Evolutionary conservation across 2,329 filamentous ascomycete genomes (phyloP), one percentile per base, ranked within the genome.

Genomic region (Microcyclosporella mali): DNA sequence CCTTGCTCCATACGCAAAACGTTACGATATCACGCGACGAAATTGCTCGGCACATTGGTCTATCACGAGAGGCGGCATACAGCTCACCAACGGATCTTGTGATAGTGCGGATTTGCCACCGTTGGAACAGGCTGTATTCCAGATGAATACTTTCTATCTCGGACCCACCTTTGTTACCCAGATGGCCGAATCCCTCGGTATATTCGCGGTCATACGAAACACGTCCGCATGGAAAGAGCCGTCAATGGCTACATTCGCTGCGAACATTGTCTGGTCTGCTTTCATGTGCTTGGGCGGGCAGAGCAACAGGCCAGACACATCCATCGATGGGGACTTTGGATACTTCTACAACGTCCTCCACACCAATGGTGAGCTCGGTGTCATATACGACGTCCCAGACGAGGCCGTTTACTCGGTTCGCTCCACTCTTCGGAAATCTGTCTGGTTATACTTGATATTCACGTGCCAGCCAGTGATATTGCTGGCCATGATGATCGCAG

Each of bases 361-460:
- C 6, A 25, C 21, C 21, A 25, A 25, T 4, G 27, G 16, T 18
- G 37, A 39, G 16, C 11, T 17, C 15, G 37, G 16, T 2, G 18
- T 39, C n/a, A 6, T 39, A 16, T 39, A 39, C 37, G 16, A 39
- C 3, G 28, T 39, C 14, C 15, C 37, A 3, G 28, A 39, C 28
- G 37, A 39, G 27, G 16, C 16, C 8, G 16, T 29, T 16, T 16
- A n/a, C 2, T 17, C 28, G 2, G 18, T 39, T 4, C 37, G 37
- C 9, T 16, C n/a, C 3, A 39, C 27, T 3, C 37, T 39, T 2
- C 3, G 25, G 28, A 29, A 29, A 4, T 18, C n/a, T 9, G 14
- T 14, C n/a, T 17, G 30, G 21, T 16, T 39, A 3, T 39, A 29
- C 10, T 19, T 32, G 7, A 29, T 39, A 3, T 29, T 39, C 28